Base-by-base conservation (phyloP, 371 early-diverging fungal genomes). In the Nematocida sp. region DNA sequence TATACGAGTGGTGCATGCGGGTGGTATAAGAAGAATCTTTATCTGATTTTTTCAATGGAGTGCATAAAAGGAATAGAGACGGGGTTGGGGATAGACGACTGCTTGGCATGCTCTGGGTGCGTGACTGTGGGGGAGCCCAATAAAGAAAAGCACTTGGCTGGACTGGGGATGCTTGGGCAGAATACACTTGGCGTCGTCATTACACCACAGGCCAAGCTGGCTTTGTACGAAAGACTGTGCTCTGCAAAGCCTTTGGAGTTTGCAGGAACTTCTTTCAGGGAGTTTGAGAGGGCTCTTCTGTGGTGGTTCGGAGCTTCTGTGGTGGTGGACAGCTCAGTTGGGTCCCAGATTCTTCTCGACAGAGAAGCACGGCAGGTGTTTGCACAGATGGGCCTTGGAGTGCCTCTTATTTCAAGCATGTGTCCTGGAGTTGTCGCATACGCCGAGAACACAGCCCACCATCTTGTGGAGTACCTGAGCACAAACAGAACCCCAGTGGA, bases 401-500 rank as follows among this genome's bases (percentile, higher is more conserved):
- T 15, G 2, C 37, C 60, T 2, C 1, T 62, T 23, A 62, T 70
- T 23, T 37, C 45, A 21, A 45, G 60, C 15, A 43, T 70, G 8
- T 70, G 74, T 41, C 74, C 74, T n/a, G 74, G 74, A 2, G 52
- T 63, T 17, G 74, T 70, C 2, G n/a, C 63, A 11, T 70, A 70
- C 31, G 41, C 50, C 13, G 11, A 49, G 15, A 53, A 36, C 40
- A 37, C 58, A 25, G 67, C 63, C 23, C 34, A 58, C 40, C 46
- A 63, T 5, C 11, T 49, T 55, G 48, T 67, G 19, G 8, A 0
- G 23, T 31, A 60, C 13, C 46, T 70, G 5, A 58, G 58, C 37
- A 48, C 23, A n/a, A 58, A 31, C 23, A 21, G 29, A 4, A 43
- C 60, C 23, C 74, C 74, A 13, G 43, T 62, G 15, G 74, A 70